These are phyloP conservation scores for Triticum aestivum DNA, from an alignment of 176 grass and related monocot species.

Conservation along the genomic window IWGSC_CS_RefSeq_v2.1 NC_057808.1:371514533-371515032, in stretches of 20 bases:
- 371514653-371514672: background rate
- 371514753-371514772: background rate
- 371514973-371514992: background rate
- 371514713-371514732: background rate
- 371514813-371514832: background rate
- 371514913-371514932: background rate
- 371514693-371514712: background rate
- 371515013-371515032: background rate
- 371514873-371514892: background rate
- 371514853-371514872: background rate
- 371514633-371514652: background rate
- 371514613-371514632: background rate
- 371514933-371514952: background rate
- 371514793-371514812: background rate
- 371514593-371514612: background rate
- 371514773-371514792: background rate
- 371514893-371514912: background rate
- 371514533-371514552: background rate
- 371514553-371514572: constrained; percentile 8
- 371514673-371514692: background rate
- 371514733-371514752: background rate
- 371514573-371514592: background rate
- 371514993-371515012: constrained; percentile 11
- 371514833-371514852: background rate
- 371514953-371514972: background rate